Evolutionary conservation across 2,329 filamentous ascomycete species (phyloP).

Genomic region (Lizonia empirigonia): DNA sequence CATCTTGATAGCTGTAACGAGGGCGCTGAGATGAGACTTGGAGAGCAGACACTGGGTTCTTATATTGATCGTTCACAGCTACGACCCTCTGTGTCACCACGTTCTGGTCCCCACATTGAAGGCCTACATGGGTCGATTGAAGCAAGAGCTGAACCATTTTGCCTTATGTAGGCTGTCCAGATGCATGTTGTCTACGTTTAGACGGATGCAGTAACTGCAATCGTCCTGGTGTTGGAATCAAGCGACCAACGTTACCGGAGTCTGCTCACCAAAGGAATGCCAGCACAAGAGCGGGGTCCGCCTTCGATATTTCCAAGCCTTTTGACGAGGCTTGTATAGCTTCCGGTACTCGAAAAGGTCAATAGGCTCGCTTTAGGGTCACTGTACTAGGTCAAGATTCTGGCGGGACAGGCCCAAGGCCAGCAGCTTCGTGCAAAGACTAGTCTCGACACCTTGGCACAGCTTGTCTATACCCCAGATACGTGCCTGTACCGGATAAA

Average conservation of each 20-base stretch:
- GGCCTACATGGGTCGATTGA: background rate
- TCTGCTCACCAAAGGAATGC: background rate
- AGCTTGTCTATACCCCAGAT: conserved; percentile 7
- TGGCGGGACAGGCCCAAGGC: background rate
- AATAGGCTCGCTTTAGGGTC: background rate
- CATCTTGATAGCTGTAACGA: conserved; percentile 17
- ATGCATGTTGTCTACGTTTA: background rate
- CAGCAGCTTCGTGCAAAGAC: background rate
- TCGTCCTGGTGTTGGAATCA: background rate
- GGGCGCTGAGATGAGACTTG: background rate
- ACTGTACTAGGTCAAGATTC: conserved; percentile 10
- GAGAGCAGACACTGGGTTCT: conserved; percentile 10
- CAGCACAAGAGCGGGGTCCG: conserved; percentile 8
- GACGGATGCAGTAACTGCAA: conserved; percentile 6
- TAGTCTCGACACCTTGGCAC: conserved; percentile 18
- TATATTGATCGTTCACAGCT: conserved; percentile 2
- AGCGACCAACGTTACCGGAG: conserved; percentile 8
- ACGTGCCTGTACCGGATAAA: too few relatives aligned
- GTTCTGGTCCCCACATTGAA: conserved; percentile 3
- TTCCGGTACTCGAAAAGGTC: conserved; percentile 3
- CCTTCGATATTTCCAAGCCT: conserved; percentile 37
- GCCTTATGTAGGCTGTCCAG: conserved; percentile 9
- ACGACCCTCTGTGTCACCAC: background rate
- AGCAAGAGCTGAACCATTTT: conserved; percentile 1
- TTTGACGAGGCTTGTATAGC: conserved; percentile 18